These are phyloP conservation scores for Cudoniella acicularis DNA, from an alignment of 495 filamentous ascomycete species.

Conservation along the genomic window DNA sequence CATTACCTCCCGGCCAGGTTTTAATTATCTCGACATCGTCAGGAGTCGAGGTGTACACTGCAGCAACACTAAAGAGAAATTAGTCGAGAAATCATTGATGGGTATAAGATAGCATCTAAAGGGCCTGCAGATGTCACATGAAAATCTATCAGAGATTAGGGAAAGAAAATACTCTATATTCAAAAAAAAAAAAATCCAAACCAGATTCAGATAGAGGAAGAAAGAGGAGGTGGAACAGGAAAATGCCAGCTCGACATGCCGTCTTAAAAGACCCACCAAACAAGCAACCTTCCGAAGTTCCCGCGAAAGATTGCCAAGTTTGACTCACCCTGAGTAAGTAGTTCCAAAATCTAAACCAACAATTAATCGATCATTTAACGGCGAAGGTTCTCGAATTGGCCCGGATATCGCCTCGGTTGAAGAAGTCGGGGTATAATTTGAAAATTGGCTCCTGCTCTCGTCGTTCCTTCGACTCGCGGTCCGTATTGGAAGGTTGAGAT, in stretches of 20 bases:
- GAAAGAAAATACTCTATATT: too few relatives aligned
- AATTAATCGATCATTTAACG: constrained; percentile 52
- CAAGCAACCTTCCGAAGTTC: background rate
- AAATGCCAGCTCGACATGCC: too few relatives aligned
- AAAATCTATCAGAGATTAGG: too few relatives aligned
- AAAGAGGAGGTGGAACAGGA: too few relatives aligned
- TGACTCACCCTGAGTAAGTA: constrained; percentile 62
- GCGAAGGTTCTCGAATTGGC: constrained; percentile 43
- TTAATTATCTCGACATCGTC: constrained; percentile 80
- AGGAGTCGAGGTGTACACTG: constrained; percentile 70
- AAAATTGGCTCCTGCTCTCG: constrained; percentile 49
- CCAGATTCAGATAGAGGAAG: too few relatives aligned
- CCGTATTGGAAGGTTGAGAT: constrained; percentile 46
- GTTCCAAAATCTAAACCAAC: constrained; percentile 68
- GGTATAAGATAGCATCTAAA: too few relatives aligned
- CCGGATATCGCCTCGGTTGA: constrained; percentile 53
- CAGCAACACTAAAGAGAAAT: constrained; percentile 54
- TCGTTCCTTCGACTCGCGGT: constrained; percentile 42
- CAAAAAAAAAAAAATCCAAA: too few relatives aligned
- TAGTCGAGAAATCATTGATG: too few relatives aligned
- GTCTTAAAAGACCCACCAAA: background rate
- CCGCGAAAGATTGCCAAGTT: background rate
- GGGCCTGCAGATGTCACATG: too few relatives aligned
- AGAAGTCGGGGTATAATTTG: constrained; percentile 43
- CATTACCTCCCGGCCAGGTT: constrained; percentile 73